These are phyloP conservation scores for Wickerhamomyces bisporus DNA, from an alignment of 805 yeast genomes.

Conservation along the genomic window DNA sequence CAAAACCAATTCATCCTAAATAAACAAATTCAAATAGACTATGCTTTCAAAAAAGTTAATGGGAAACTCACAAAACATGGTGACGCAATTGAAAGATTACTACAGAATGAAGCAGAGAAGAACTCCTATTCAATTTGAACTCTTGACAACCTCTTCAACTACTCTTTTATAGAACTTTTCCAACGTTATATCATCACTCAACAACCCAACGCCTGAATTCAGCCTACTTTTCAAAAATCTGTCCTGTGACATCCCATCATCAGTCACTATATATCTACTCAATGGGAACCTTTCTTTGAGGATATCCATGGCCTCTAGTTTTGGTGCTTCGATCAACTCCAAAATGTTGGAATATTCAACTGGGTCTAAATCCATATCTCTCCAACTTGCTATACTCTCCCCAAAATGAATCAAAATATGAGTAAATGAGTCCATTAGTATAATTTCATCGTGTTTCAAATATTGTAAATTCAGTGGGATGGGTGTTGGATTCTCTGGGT, in stretches of 20 bases:
- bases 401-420: slow-evolving; percentile 93
- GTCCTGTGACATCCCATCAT: slow-evolving; percentile 96
- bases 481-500: slow-evolving; percentile 77
- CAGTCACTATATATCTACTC: slow-evolving; percentile 92
- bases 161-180: slow-evolving; percentile 8
- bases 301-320: slow-evolving; percentile 81
- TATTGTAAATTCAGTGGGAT: slow-evolving; percentile 89
- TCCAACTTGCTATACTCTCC: slow-evolving; percentile 85
- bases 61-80: slow-evolving; percentile 63
- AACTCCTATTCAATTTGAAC: slow-evolving; percentile 24
- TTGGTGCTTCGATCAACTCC: slow-evolving; percentile 75
- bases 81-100: slow-evolving; percentile 66
- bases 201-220: slow-evolving; percentile 49
- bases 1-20: slow-evolving; percentile 68
- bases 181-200: slow-evolving; percentile 15
- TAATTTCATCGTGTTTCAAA: slow-evolving; percentile 74
- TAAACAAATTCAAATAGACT: slow-evolving; percentile 51
- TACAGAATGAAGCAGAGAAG: slow-evolving; percentile 59
- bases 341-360: slow-evolving; percentile 81
- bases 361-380: slow-evolving; percentile 84
- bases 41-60: slow-evolving; percentile 56
- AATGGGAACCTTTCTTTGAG: slow-evolving; percentile 89
- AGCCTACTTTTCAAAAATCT: slow-evolving; percentile 88
- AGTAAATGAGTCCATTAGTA: slow-evolving; percentile 90
- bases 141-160: slow-evolving; percentile 4